A percentile compares a stretch with the other conserved stretches of the same genome.
These are phyloP conservation scores for Podospora fimiseda DNA, from an alignment of 495 filamentous ascomycete species.

Conservation along the genomic window DNA sequence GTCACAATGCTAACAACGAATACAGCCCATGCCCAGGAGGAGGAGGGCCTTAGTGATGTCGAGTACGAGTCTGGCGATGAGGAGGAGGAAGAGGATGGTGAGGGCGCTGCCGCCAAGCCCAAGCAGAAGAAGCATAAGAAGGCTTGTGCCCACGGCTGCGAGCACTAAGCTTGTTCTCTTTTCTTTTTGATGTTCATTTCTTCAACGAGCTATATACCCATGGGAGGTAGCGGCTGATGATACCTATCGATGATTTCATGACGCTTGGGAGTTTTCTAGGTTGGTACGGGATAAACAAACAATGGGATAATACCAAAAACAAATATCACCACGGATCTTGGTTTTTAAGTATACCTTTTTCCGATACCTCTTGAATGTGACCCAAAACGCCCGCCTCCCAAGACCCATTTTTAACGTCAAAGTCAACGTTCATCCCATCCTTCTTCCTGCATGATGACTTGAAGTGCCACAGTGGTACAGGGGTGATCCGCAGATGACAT, in stretches of 20 bases:
- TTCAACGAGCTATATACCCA: background rate
- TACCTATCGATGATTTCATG: background rate
- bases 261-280: background rate
- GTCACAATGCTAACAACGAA: background rate
- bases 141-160: slow-evolving; percentile 20
- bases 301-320: background rate
- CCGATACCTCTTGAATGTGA: background rate
- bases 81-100: slow-evolving; percentile 38
- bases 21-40: slow-evolving; percentile 57
- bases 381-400: no score
- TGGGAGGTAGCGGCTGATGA: background rate
- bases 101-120: slow-evolving; percentile 31
- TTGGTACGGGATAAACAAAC: background rate
- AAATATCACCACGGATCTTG: no score
- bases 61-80: slow-evolving; percentile 54
- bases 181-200: background rate
- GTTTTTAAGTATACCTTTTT: no score
- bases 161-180: slow-evolving; percentile 6
- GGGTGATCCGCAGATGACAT: background rate
- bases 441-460: background rate
- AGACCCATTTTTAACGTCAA: no score
- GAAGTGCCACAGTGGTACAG: no score
- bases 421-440: no score
- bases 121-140: slow-evolving; percentile 46
- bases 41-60: slow-evolving; percentile 47